Evolutionary conservation across 2,329 filamentous ascomycete genomes (phyloP).

Genomic region (Epichloe sp.): DNA sequence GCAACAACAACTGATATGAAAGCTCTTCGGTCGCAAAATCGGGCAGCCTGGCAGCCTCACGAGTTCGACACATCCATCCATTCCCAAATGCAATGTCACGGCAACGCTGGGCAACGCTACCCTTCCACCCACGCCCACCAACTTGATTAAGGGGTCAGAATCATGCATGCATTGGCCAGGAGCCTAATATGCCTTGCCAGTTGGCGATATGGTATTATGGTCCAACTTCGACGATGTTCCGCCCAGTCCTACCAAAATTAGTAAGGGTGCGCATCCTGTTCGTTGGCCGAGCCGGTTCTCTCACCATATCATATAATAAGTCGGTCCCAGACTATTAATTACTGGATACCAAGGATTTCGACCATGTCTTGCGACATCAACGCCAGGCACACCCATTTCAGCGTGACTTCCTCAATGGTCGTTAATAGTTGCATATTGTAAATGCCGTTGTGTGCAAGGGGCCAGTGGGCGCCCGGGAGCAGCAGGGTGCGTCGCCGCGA

Average conservation of each 20-base stretch:
- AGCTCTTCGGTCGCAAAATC: neutral
- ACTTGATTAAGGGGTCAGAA: too few relatives aligned
- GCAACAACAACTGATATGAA: too few relatives aligned
- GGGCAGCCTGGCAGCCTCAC: neutral
- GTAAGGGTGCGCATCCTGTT: too few relatives aligned
- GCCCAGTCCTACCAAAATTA: neutral
- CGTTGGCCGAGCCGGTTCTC: too few relatives aligned
- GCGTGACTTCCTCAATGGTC: neutral
- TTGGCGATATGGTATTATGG: neutral
- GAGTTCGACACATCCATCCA: neutral
- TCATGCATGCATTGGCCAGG: neutral
- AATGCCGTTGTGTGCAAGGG: neutral
- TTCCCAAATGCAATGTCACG: neutral
- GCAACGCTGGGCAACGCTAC: too few relatives aligned
- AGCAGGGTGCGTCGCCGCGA: neutral
- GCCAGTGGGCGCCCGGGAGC: neutral
- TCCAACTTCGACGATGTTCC: neutral
- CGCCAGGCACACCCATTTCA: neutral
- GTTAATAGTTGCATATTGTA: neutral
- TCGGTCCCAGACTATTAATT: too few relatives aligned
- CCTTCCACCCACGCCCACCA: too few relatives aligned
- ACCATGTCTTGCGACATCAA: neutral
- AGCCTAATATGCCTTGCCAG: neutral
- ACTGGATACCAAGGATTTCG: neutral
- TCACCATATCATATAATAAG: too few relatives aligned